These are phyloP conservation scores for Paramecium primaurelia DNA, from an alignment of 73 alveolate genomes.

Conservation along the genomic window DNA sequence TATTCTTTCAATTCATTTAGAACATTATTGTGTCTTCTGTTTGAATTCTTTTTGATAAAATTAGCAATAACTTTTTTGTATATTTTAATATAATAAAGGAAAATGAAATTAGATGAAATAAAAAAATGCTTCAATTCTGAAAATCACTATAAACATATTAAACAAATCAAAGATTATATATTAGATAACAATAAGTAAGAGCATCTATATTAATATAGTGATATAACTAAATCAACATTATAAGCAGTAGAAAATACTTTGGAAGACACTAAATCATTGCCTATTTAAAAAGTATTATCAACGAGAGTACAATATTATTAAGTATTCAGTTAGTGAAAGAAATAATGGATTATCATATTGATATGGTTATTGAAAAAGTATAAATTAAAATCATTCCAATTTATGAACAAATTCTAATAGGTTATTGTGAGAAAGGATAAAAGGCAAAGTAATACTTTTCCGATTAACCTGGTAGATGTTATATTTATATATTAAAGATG, in stretches of 20 bases:
- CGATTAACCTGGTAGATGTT: not conserved
- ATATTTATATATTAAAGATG: not conserved
- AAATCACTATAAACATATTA: not conserved
- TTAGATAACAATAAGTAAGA: not conserved
- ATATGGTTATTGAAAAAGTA: not conserved
- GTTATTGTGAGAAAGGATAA: not conserved
- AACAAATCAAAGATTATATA: not conserved
- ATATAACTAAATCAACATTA: not conserved
- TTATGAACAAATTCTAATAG: not conserved
- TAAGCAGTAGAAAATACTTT: not conserved
- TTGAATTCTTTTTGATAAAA: not conserved
- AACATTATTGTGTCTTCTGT: not conserved
- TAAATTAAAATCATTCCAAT: not conserved
- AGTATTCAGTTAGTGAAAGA: constrained; percentile 34
- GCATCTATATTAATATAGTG: not conserved
- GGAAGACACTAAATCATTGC: not conserved
- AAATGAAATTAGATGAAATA: constrained; percentile 20
- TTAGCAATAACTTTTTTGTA: not conserved
- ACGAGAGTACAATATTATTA: not conserved
- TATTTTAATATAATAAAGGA: not conserved
- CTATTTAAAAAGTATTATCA: not conserved
- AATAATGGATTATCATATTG: not conserved
- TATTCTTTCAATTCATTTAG: not conserved
- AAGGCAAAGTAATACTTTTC: not conserved
- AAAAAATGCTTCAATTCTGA: not conserved